Base-by-base conservation (phyloP, 208 protist genomes). In the Trypanosoma platydactyli region DNA sequence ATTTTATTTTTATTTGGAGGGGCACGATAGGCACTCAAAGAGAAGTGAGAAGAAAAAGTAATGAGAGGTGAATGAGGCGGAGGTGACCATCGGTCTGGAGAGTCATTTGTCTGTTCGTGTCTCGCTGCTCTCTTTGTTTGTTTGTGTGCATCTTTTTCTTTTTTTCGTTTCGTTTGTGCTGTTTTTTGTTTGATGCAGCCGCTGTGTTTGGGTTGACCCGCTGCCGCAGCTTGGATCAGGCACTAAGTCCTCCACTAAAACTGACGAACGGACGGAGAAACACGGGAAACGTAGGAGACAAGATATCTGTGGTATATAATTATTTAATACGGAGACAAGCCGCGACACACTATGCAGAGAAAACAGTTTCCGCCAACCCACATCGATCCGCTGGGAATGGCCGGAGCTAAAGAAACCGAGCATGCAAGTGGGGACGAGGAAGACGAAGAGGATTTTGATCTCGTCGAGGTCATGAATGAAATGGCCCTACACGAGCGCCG, bases 401-500 rank as follows among this genome's bases (percentile, higher is more conserved):
- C 61, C 40, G 7, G 3, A 30, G 20, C 4, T 35, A 12, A 44
- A 12, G 49, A 33, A 15, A 25, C 40, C 55, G 30, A 66, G 58
- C 24, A 55, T 20, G 48, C 49, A 30, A 62, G 71, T 15, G 63
- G 73, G 1, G 66, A 72, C 20, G 55, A 84, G 13, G 58, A 78
- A n/a, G 64, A 75, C 38, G 75, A 83, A 24, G 75, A 74, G 44
- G 76, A 73, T 22, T 79, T 87, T 33, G 77, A 89, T 63, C 71
- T 91, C 44, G n/a, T 81, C 13, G 80, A 71, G 5, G 68, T 79
- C 11, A 85, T 90, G 73, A 71, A 78, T 38, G 77, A 82, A 29
- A 83, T 90, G 75, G 61, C 68, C 18, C 48, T 86, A 5, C 50
- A 44, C 1, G 74, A 83, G 68, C 80, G 81, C 35, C 81, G 81